Evolutionary conservation across 2,329 filamentous ascomycete genomes (phyloP), one percentile per base, ranked within the genome.

Genomic region (Fusarium sp.): DNA sequence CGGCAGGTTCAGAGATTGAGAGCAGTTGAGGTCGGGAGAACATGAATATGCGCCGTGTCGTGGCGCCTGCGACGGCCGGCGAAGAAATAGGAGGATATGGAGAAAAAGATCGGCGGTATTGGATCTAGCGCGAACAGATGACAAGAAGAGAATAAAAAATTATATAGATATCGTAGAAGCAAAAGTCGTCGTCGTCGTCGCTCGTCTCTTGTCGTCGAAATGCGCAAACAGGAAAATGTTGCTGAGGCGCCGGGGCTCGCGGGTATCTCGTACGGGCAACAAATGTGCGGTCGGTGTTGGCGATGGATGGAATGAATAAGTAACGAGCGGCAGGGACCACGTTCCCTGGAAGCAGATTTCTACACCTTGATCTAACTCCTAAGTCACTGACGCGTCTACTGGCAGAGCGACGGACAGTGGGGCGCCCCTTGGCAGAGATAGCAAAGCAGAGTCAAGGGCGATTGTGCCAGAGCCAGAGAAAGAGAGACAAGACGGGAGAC

Each of bases 1-100:
- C 65, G 74, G 86, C 83, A 84, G 86, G 84, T 46, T 87, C 58
- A 65, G 47, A 56, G 37, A 62, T 70, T 41, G 73, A 61, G 80
- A 40, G 80, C 80, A 47, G 83, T 36, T 43, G 66, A 52, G 65
- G 52, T 60, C 64, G 62, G 60, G 60, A 56, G 68, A 62, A 69
- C 71, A 73, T 72, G 70, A 72, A 77, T 65, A 34, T 68, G 70
- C 73, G 72, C 73, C 73, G 70, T 72, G 56, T 73, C 66, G 73
- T 63, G 65, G 70, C 70, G 73, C 68, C 72, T 72, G 64, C 65
- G 66, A 66, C 59, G 55, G 64, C 56, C 52, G 59, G 61, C 69
- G 55, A 62, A 55, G 47, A 51, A 68, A 62, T 65, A 72, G 68
- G 68, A 72, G 57, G 41, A 27, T 40, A 55, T 40, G 41, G 56